A percentile compares a stretch with the other conserved stretches of the same genome.
phyloP scores from a whole-genome alignment of 1,139 yeast species.

The Meyerozyma elateridarum region DNA sequence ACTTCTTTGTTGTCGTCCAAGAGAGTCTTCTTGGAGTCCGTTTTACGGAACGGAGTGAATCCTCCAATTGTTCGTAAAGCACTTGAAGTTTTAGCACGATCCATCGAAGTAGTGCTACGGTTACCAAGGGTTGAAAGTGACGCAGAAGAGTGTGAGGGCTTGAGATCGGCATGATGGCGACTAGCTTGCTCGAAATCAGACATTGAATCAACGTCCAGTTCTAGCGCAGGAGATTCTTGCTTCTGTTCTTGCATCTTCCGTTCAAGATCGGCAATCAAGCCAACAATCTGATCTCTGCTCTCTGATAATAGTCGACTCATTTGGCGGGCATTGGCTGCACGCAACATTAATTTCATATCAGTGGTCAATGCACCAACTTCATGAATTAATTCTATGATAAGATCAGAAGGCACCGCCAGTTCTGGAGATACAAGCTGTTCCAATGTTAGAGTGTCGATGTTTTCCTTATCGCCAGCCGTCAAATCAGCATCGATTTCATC shows the following conservation, averaged over 20 bases:
- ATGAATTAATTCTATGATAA: constrained; percentile 51
- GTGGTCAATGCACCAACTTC: constrained; percentile 57
- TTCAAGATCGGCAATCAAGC: constrained; percentile 18
- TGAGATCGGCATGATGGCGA: background rate
- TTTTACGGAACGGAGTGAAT: constrained; percentile 27
- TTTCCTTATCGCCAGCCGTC: constrained; percentile 12
- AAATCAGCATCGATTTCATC: constrained; percentile 9
- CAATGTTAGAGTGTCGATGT: constrained; percentile 30
- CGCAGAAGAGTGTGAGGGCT: background rate
- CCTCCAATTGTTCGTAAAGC: constrained; percentile 24
- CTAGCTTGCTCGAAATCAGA: background rate
- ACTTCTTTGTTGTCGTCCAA: constrained; percentile 22
- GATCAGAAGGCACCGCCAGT: constrained; percentile 50
- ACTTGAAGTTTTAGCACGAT: constrained; percentile 7
- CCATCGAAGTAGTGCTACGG: background rate
- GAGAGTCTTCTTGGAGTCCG: constrained; percentile 14
- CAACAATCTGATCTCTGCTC: constrained; percentile 28
- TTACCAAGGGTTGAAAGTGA: background rate
- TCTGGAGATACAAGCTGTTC: constrained; percentile 51
- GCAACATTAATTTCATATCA: constrained; percentile 59
- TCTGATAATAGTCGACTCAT: constrained; percentile 43
- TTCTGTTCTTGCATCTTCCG: constrained; percentile 14
- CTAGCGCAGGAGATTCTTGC: background rate
- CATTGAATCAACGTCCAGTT: constrained; percentile 1
- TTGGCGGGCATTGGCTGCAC: constrained; percentile 58